Conservation (phyloP, 352 stramenopile genomes). For the Pythium aquatile region DNA sequence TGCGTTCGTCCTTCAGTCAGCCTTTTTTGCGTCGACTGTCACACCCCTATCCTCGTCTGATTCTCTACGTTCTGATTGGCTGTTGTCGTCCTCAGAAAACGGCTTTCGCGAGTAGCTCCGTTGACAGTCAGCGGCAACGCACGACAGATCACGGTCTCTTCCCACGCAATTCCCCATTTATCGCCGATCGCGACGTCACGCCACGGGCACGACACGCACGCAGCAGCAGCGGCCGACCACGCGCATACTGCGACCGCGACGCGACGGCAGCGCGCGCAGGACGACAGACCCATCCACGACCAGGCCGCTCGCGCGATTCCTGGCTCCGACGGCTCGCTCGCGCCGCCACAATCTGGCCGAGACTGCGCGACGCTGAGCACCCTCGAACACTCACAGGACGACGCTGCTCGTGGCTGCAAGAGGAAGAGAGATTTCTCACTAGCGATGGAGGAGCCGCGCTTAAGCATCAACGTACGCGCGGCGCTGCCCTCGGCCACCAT, state of each 20-base stretch:
- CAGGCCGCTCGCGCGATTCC: neutral
- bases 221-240: neutral
- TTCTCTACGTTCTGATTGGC: slow-evolving; percentile 13
- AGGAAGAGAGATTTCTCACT: neutral
- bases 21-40: slow-evolving; percentile 6
- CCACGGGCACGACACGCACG: neutral
- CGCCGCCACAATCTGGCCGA: slow-evolving; percentile 1
- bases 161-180: slow-evolving; percentile 9
- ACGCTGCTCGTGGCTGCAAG: neutral
- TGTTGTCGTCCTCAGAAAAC: slow-evolving; percentile 8
- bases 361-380: neutral
- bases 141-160: slow-evolving; percentile 3
- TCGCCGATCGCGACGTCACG: slow-evolving; percentile 2
- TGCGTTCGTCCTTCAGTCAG: neutral
- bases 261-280: slow-evolving; percentile 1
- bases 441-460: slow-evolving; percentile 35
- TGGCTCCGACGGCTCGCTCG: neutral
- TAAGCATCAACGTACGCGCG: slow-evolving; percentile 45
- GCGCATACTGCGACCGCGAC: neutral
- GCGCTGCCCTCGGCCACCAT: slow-evolving; percentile 26
- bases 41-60: neutral
- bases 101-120: slow-evolving; percentile 14
- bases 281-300: neutral
- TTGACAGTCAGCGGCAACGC: slow-evolving; percentile 6
- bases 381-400: neutral